phyloP scores from a whole-genome alignment of 2,329 filamentous ascomycete genomes.

The Fusarium subtropicale region DNA sequence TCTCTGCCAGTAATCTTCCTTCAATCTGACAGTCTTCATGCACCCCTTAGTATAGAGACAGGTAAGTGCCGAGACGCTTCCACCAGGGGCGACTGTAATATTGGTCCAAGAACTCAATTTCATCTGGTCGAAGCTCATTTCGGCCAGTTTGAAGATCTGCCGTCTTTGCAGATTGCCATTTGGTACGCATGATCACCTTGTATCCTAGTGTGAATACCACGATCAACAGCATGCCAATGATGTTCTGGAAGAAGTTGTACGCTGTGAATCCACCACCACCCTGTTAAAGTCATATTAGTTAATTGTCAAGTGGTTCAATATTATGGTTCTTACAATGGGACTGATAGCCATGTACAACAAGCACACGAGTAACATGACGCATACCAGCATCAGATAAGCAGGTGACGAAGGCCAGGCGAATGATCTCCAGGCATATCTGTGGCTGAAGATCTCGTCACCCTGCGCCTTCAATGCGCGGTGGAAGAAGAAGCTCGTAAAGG shows the following conservation, averaged over 20 bases:
- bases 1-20: neutral
- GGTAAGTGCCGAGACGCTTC: neutral
- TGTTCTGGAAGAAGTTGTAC: slow-evolving; percentile 31
- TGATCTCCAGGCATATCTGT: slow-evolving; percentile 34
- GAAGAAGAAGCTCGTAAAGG: slow-evolving; percentile 34
- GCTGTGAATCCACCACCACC: slow-evolving; percentile 11
- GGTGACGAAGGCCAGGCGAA: slow-evolving; percentile 21
- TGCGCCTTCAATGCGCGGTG: slow-evolving; percentile 29
- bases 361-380: slow-evolving; percentile 13
- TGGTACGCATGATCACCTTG: slow-evolving; percentile 23
- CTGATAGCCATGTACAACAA: slow-evolving; percentile 17
- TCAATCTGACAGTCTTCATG: too few species aligned
- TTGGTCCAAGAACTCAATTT: neutral
- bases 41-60: neutral
- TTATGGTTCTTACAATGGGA: slow-evolving; percentile 2
- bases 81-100: neutral
- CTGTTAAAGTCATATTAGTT: neutral
- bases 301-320: too few species aligned
- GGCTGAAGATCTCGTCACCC: slow-evolving; percentile 28
- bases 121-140: neutral
- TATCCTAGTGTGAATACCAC: slow-evolving; percentile 25
- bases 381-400: slow-evolving; percentile 21
- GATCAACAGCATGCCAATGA: slow-evolving; percentile 27
- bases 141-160: slow-evolving; percentile 14
- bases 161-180: slow-evolving; percentile 22